phyloP scores from a whole-genome alignment of 225 moss, liverwort and hornwort species.

The Ulota crispa region DNA sequence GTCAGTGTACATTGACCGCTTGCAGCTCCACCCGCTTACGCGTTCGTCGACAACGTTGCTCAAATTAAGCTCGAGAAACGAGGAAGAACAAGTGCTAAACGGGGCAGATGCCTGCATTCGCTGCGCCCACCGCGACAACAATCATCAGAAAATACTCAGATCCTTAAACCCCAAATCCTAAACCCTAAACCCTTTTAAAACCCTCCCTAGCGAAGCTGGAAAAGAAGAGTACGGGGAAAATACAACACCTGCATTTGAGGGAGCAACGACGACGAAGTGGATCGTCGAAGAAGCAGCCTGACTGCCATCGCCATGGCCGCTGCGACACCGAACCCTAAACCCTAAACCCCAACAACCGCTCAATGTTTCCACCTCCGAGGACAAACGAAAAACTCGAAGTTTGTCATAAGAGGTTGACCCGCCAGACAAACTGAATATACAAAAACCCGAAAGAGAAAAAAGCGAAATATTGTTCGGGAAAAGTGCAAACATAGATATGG shows the following conservation, averaged over 20 bases:
- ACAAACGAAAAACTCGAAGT: too few relatives aligned
- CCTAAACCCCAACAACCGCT: neutral
- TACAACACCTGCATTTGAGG: slow-evolving; percentile 30
- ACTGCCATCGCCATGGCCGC: slow-evolving; percentile 32
- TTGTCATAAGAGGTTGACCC: neutral
- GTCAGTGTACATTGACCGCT: slow-evolving; percentile 57
- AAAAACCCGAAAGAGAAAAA: too few relatives aligned
- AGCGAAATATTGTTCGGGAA: too few relatives aligned
- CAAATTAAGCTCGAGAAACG: slow-evolving; percentile 16
- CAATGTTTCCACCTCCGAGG: neutral
- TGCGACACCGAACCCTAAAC: neutral
- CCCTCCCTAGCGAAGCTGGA: neutral
- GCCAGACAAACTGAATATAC: too few relatives aligned
- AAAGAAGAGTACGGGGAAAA: neutral
- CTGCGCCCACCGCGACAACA: neutral
- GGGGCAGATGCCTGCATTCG: slow-evolving; percentile 27
- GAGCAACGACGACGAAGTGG: slow-evolving; percentile 19
- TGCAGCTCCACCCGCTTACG: slow-evolving; percentile 11
- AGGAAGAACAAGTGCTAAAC: slow-evolving; percentile 6
- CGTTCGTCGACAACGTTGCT: neutral
- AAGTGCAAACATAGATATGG: neutral
- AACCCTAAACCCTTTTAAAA: slow-evolving; percentile 17
- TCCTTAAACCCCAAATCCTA: slow-evolving; percentile 23
- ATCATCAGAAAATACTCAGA: neutral
- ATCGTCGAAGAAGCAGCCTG: slow-evolving; percentile 34